Base-by-base conservation (phyloP, 106 monocot genomes). In the Iris macrosiphon region DNA sequence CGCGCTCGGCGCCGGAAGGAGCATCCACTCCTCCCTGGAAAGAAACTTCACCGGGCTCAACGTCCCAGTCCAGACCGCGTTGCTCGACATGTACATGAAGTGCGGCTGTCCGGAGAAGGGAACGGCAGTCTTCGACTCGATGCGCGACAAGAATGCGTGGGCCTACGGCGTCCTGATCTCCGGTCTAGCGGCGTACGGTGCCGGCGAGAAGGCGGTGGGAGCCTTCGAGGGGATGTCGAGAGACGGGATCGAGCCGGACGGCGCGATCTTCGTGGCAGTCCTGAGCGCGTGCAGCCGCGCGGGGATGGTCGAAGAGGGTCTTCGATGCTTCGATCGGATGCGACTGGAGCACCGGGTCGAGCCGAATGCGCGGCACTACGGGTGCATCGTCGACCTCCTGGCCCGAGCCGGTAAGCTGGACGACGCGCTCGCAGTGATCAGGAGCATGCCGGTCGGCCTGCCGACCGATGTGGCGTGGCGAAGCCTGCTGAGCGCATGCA, bases 381-480 rank as follows among this genome's bases (percentile, higher is more conserved):
- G 79, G n/a, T 87, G 92, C 63, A 66, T 93, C 65, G 83, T 87
- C 20, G 83, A 83, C 46, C 73, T 87, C 6, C 43, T 93, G 68
- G 71, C 56, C 10, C 71, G 80, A 0, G 70, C 65, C 0, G 92
- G 87, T 7, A 76, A 62, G 65, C 61, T 80, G 13, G 47, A 69
- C 17, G 70, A 93, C 28, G 83, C 87, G 4, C 42, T 65, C 25
- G 58, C 73, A 38, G 39, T 83, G 12, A 80, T 86, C 16, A 6
- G 27, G 13, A 65, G 12, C 34, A 77, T 83, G 87, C 87, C 76
- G 4, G 55, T 59, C 50, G 68, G 66, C 29, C 74, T 74, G 3
- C 79, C 66, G 9, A 61, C 77, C 6, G 73, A 76, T 28, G 39
- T 35, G 3, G 46, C 79, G 12, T 87, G 87, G 87, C 65, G 92